Evolutionary conservation across 495 filamentous ascomycete genomes (phyloP), one percentile per base, ranked within the genome.

Genomic region (Talaromyces stipitatus): DNA sequence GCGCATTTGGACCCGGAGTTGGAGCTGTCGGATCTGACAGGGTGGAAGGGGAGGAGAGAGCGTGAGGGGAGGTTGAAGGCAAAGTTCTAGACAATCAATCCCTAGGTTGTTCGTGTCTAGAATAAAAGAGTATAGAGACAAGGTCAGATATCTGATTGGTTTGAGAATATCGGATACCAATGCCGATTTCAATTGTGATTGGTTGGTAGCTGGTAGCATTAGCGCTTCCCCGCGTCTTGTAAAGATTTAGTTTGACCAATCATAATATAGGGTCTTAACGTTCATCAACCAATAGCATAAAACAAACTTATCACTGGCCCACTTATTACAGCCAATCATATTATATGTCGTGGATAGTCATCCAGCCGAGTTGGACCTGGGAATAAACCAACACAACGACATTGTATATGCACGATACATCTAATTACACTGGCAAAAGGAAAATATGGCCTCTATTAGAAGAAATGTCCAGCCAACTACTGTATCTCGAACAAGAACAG

Each of bases 1-100:
- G 58, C 64, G 12, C 62, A 67, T 56, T 58, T 64, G 47, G 60
- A 64, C 27, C 62, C 64, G 18, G 62, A 67, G 24, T 27, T 62
- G 38, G 58, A 64, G 33, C 24, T 67, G 43, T 33, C 26, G 2
- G 64, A 65, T 28, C 33, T 67, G 47, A 60, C 59, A 3, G 64
- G 64, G 9, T 66, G 61, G 64, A 63, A 56, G 27, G 61, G 59
- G 4, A 28, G 64, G 47, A 48, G 61, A 22, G 50, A 23, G 3
- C 56, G 56, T 28, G 70, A 72, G 46, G 60, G 33, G 11, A 18
- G 32, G 18, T 5, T 20, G 30, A 22, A 54, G 20, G 51, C 51
- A 12, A 54, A 54, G 30, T 5, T 54, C 11, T 54, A 54, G 51
- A 12, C 23, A 16, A 8, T 41, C n/a, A 6, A 5, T 38, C 16